These are phyloP conservation scores for Russula abietina DNA, from an alignment of 768 basidiomycete species.

Conservation along the genomic window DNA sequence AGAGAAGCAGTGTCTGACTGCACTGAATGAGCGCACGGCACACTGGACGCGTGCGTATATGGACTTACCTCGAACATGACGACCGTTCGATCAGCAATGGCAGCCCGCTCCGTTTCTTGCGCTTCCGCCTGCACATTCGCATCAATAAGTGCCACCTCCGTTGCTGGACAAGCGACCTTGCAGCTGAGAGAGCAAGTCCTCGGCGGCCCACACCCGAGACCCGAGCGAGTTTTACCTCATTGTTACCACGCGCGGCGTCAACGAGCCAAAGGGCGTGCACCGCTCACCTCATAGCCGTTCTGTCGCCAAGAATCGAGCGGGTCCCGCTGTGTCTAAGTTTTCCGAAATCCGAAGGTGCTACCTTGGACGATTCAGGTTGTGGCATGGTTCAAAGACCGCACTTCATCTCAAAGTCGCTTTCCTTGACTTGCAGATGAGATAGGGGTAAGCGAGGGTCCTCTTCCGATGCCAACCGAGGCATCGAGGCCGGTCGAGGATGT, in stretches of 20 bases:
- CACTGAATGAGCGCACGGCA: slow-evolving; percentile 27
- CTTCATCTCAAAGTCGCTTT: slow-evolving; percentile 50
- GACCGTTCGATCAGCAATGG: not conserved
- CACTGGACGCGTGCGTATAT: slow-evolving; percentile 19
- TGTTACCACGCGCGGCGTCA: no score
- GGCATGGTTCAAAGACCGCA: slow-evolving; percentile 24
- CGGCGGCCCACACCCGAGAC: slow-evolving; percentile 2
- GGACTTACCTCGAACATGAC: slow-evolving; percentile 14
- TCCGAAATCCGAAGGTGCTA: slow-evolving; percentile 40
- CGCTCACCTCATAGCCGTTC: slow-evolving; percentile 83
- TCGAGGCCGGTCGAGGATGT: slow-evolving; percentile 34
- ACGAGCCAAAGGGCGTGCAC: no score
- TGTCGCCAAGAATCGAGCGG: slow-evolving; percentile 77
- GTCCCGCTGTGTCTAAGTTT: slow-evolving; percentile 56
- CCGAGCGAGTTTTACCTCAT: slow-evolving; percentile 8
- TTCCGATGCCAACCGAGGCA: slow-evolving; percentile 43
- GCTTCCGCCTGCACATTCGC: slow-evolving; percentile 30
- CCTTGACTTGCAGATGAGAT: slow-evolving; percentile 44
- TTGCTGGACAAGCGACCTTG: slow-evolving; percentile 7
- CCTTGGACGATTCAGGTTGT: slow-evolving; percentile 26
- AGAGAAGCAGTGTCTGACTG: slow-evolving; percentile 26
- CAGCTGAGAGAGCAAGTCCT: slow-evolving; percentile 8
- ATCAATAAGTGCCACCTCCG: slow-evolving; percentile 1
- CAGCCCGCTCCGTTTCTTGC: slow-evolving; percentile 27
- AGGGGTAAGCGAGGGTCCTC: slow-evolving; percentile 48